A percentile compares a stretch with the other conserved stretches of the same genome.
These are phyloP conservation scores for Mollisiaceae sp. DNA, from an alignment of 2,329 filamentous ascomycete genomes.

Conservation along the genomic window DNA sequence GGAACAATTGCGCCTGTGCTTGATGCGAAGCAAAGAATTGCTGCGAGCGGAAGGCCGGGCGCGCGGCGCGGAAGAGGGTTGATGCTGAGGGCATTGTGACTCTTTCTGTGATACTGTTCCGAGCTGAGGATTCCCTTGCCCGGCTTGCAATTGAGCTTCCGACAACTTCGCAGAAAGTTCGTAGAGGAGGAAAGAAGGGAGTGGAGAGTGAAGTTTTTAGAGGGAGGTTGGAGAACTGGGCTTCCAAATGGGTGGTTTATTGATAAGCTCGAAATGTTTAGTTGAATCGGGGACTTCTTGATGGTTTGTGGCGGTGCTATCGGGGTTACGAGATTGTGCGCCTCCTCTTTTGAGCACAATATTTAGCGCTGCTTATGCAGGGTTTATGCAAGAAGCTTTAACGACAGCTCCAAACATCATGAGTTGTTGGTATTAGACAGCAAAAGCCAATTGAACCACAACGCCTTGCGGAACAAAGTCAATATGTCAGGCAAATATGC, in stretches of 20 bases:
- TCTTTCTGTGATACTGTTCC: constrained; percentile 5
- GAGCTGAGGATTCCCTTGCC: constrained; percentile 1
- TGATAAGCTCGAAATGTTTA: constrained; percentile 12
- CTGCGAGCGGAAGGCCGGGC: constrained; percentile 56
- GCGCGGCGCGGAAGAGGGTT: constrained; percentile 56
- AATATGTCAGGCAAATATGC: constrained; percentile 92
- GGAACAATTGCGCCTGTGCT: constrained; percentile 50
- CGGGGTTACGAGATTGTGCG: constrained; percentile 12
- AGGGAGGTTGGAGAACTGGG: constrained; percentile 6
- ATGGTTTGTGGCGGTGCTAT: constrained; percentile 14
- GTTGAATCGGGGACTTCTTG: not conserved
- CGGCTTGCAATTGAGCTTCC: constrained; percentile 7
- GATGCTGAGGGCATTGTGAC: constrained; percentile 35
- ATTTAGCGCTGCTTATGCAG: constrained; percentile 32
- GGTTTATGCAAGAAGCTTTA: constrained; percentile 33
- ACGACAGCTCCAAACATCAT: constrained; percentile 16
- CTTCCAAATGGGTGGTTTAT: constrained; percentile 7
- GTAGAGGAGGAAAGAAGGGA: not conserved
- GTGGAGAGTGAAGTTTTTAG: constrained; percentile 6
- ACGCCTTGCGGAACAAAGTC: constrained; percentile 27
- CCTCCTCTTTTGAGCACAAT: constrained; percentile 16
- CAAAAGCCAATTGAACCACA: constrained; percentile 22
- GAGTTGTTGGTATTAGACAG: not conserved
- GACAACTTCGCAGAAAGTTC: not conserved
- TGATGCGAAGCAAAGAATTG: constrained; percentile 53